phyloP scores from a whole-genome alignment of 768 basidiomycete species.

The Lactifluus hygrophoroides region DNA sequence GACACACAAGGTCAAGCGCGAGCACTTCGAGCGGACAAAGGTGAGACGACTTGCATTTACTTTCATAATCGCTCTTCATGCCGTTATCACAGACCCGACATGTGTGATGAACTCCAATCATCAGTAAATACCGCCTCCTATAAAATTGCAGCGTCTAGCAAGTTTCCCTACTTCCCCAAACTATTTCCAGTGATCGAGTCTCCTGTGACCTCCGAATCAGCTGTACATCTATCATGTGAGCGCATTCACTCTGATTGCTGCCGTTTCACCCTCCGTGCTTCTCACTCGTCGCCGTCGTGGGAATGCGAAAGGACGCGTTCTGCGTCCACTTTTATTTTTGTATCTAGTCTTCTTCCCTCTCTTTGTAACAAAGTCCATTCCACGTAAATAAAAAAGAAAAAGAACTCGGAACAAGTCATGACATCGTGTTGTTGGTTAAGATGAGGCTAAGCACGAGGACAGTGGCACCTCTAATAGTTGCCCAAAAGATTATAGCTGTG shows the following conservation, averaged over 20 bases:
- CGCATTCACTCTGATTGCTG: conserved; percentile 5
- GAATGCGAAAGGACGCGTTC: conserved; percentile 11
- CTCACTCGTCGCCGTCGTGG: background rate
- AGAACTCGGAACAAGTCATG: conserved; percentile 10
- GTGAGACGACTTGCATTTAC: background rate
- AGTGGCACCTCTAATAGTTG: conserved; percentile 1
- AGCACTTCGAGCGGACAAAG: conserved; percentile 3
- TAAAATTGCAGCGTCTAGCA: background rate
- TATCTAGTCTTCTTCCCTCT: conserved; percentile 17
- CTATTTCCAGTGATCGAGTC: background rate
- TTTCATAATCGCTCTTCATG: background rate
- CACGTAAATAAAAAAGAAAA: conserved; percentile 14
- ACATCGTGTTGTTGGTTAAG: conserved; percentile 1
- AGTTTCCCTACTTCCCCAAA: background rate
- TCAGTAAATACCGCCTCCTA: background rate
- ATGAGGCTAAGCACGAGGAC: background rate
- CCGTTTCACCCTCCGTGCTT: background rate
- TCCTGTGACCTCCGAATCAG: background rate
- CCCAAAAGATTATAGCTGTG: background rate
- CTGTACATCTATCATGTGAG: background rate
- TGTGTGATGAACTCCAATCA: background rate
- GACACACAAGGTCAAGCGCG: conserved; percentile 16
- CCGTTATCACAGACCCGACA: background rate
- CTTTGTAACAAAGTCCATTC: conserved; percentile 14
- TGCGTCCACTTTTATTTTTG: conserved; percentile 17